Base-by-base conservation (phyloP, 805 yeast species). In the Debaryomyces prosopidis region DNA sequence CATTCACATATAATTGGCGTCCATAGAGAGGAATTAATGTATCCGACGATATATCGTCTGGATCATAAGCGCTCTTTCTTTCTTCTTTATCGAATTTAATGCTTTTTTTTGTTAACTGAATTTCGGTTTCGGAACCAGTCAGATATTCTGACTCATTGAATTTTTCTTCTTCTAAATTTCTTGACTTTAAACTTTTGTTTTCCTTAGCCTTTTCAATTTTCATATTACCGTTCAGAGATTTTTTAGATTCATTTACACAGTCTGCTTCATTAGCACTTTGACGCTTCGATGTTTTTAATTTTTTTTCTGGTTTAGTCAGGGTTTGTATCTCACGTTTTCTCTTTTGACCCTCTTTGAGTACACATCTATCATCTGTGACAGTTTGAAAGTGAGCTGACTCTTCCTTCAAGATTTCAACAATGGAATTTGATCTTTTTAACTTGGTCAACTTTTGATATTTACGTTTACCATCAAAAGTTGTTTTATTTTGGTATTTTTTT, bases 361-460 rank as follows among this genome's bases (percentile, higher is more conserved):
- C 39, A 20, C 58, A 53, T 4, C 60, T 60, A 44, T 71, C 65
- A 12, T 76, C 77, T 2, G 66, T 60, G n/a, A 71, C 64, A 19
- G 70, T 63, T 49, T 71, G 75, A 42, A 71, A 71, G 54, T 69
- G 68, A 20, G 57, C 59, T 1, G 71, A 62, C 8, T 64, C 68
- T 15, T 59, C 65, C 42, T 12, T 14, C 12, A 48, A 42, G 30
- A 48, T 46, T 32, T 40, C 43, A 16, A 42, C 30, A 14, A 48
- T 19, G 9, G 26, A 23, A 17, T 43, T 26, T 27, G 20, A 17
- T 18, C 39, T 47, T 38, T 38, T 20, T n/a, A 34, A 17, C 12
- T 27, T 31, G 2, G 33, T 27, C 9, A 17, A 5, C 36, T 30
- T 23, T 26, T 33, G n/a, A 37, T 14, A 4, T 19, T 28, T 17